phyloP scores from a whole-genome alignment of 2,329 filamentous ascomycete genomes.

The Nothophoma quercina region DNA sequence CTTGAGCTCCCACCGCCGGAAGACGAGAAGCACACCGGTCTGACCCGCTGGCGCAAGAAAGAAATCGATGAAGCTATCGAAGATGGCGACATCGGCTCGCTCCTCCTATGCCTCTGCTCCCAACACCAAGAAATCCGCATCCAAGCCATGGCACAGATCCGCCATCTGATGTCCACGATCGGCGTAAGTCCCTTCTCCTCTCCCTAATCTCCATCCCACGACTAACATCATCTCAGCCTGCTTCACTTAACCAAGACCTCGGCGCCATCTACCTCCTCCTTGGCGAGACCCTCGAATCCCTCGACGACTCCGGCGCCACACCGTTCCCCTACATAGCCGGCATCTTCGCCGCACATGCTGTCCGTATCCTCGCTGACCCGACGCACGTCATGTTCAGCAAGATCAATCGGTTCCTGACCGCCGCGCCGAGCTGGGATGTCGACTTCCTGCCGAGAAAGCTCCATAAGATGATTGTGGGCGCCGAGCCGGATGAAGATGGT shows the following conservation, averaged over 20 bases:
- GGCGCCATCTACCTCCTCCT: constrained; percentile 81
- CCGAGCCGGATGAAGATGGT: constrained; percentile 77
- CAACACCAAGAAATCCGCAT: constrained; percentile 76
- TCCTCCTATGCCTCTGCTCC: constrained; percentile 80
- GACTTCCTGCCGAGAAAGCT: constrained; percentile 65
- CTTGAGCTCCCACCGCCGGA: constrained; percentile 51
- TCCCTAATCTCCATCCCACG: neutral
- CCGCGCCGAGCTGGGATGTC: constrained; percentile 75
- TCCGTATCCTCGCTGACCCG: constrained; percentile 76
- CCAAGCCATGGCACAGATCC: constrained; percentile 75
- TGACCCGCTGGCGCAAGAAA: constrained; percentile 75
- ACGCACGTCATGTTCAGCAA: constrained; percentile 86
- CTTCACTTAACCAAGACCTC: constrained; percentile 67
- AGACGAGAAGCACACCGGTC: constrained; percentile 54
- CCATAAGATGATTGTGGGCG: constrained; percentile 75
- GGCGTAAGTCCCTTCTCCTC: constrained; percentile 45
- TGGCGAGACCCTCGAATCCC: constrained; percentile 81
- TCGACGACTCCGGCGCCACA: constrained; percentile 26
- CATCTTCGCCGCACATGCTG: constrained; percentile 75
- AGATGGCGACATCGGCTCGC: constrained; percentile 72
- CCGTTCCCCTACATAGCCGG: constrained; percentile 75
- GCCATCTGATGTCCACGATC: constrained; percentile 65
- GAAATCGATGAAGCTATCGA: constrained; percentile 80
- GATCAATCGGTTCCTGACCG: constrained; percentile 82
- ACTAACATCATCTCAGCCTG: constrained; percentile 12